A percentile compares a stretch with the other conserved stretches of the same genome.
Conservation (phyloP, 2,329 filamentous ascomycete species). For the Trichoderma gracile region DNA sequence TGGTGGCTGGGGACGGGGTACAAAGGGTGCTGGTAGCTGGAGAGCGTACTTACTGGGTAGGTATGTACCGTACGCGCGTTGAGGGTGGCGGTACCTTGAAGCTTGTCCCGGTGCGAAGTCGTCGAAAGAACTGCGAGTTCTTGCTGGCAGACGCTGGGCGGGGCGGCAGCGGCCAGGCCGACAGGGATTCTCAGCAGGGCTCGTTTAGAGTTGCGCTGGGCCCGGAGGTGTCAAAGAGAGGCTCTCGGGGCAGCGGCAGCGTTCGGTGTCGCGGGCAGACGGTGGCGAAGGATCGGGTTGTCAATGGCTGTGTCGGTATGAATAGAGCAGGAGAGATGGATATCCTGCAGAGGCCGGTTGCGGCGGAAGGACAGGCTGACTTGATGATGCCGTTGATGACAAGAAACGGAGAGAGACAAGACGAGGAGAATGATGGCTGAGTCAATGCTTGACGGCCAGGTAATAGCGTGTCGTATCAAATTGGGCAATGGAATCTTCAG, state of each 20-base stretch:
- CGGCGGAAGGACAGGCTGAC: background rate
- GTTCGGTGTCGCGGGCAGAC: background rate
- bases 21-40: too few relatives aligned
- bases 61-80: conserved; percentile 4
- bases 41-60: too few relatives aligned
- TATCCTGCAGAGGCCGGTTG: background rate
- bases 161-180: conserved; percentile 30
- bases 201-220: conserved; percentile 29
- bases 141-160: conserved; percentile 17
- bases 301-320: background rate
- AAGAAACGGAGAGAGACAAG: background rate
- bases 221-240: background rate
- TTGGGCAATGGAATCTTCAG: background rate
- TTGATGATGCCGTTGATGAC: background rate
- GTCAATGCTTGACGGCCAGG: background rate
- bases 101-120: background rate
- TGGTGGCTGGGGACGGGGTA: conserved; percentile 1
- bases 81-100: conserved; percentile 23
- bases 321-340: background rate
- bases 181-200: conserved; percentile 30
- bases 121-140: background rate
- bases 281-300: conserved; percentile 21
- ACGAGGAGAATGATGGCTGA: background rate
- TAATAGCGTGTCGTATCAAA: background rate
- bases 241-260: conserved; percentile 2